phyloP scores from a whole-genome alignment of 345 rosid species.

The Lepidium didymum region DNA sequence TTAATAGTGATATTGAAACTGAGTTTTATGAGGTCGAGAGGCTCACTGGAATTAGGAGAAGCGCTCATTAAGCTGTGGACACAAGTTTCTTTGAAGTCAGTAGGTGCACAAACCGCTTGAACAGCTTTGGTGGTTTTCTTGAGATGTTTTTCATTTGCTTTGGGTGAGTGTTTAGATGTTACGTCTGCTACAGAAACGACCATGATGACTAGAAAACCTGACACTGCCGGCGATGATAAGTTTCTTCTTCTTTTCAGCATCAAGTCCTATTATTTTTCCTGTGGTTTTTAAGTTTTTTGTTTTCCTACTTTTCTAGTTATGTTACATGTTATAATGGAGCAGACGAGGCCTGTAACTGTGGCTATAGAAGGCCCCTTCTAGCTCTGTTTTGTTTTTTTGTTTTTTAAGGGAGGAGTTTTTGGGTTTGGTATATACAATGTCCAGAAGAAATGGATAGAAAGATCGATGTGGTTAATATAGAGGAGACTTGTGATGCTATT shows the following conservation, averaged over 20 bases:
- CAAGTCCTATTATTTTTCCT: constrained; percentile 5
- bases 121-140: constrained; percentile 38
- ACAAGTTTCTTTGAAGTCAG: constrained; percentile 52
- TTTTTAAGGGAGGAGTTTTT: neutral
- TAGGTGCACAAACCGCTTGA: constrained; percentile 50
- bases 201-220: constrained; percentile 54
- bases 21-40: constrained; percentile 48
- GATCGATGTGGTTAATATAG: constrained; percentile 11
- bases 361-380: constrained; percentile 15
- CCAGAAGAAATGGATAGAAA: neutral
- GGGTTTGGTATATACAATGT: neutral
- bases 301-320: constrained; percentile 3
- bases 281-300: neutral
- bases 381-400: neutral
- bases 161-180: constrained; percentile 1
- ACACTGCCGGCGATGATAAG: constrained; percentile 37
- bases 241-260: constrained; percentile 34
- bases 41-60: constrained; percentile 42
- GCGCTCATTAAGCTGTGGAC: constrained; percentile 34
- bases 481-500: constrained; percentile 6
- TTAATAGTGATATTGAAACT: constrained; percentile 41
- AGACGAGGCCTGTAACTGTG: constrained; percentile 12
- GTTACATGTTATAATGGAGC: constrained; percentile 6
- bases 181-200: constrained; percentile 50
- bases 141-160: neutral